phyloP scores from a whole-genome alignment of 1,284 basidiomycete genomes.

The Cystodermella granulosa region DNA sequence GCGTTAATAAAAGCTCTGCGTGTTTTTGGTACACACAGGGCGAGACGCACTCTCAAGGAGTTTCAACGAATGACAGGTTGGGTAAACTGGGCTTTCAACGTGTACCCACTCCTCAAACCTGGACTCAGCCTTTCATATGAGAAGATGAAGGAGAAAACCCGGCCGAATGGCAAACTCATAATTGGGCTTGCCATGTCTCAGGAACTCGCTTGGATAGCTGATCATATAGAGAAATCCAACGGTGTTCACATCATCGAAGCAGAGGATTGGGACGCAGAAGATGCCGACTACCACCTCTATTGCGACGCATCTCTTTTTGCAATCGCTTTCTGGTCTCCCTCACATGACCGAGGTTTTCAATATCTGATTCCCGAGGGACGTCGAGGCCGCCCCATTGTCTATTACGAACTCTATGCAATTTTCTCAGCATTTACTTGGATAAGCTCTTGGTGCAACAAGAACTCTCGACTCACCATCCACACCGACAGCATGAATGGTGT shows the following conservation, averaged over 20 bases:
- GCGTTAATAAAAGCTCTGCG: constrained; percentile 15
- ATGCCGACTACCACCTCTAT: constrained; percentile 23
- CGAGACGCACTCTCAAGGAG: constrained; percentile 17
- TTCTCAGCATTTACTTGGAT: neutral
- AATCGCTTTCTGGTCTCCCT: constrained; percentile 31
- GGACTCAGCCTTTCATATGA: constrained; percentile 27
- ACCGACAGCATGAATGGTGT: constrained; percentile 34
- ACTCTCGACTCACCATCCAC: constrained; percentile 12
- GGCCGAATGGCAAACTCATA: constrained; percentile 14
- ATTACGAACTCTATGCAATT: constrained; percentile 28
- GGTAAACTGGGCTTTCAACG: constrained; percentile 43
- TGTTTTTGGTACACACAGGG: constrained; percentile 14
- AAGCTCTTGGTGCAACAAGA: neutral
- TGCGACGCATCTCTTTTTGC: constrained; percentile 30
- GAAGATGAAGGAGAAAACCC: constrained; percentile 29
- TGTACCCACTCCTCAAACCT: constrained; percentile 33
- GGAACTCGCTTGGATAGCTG: constrained; percentile 33
- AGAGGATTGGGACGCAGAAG: constrained; percentile 17
- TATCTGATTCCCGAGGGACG: constrained; percentile 1
- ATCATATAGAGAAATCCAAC: constrained; percentile 16
- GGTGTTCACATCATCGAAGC: constrained; percentile 31
- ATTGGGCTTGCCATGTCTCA: constrained; percentile 23
- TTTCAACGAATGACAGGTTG: constrained; percentile 34
- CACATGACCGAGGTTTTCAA: constrained; percentile 14
- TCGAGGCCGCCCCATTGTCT: constrained; percentile 19